phyloP scores from a whole-genome alignment of 371 early-diverging fungal species.

The Gilbertella persicaria region DNA sequence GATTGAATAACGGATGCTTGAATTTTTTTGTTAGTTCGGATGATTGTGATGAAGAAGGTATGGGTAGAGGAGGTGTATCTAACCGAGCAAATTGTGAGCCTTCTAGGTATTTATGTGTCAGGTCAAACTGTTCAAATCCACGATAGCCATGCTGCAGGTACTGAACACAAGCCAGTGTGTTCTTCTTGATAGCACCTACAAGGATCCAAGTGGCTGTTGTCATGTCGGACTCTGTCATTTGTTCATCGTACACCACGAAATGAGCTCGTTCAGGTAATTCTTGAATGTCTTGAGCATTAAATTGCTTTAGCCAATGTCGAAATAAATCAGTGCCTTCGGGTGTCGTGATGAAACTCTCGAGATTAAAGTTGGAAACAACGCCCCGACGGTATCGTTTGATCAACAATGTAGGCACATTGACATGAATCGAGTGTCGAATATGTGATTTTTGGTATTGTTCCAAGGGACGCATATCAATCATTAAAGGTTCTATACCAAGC shows the following conservation, averaged over 20 bases:
- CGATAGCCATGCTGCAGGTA: conserved; percentile 55
- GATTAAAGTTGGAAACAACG: conserved; percentile 55
- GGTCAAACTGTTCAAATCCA: conserved; percentile 38
- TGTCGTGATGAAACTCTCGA: conserved; percentile 66
- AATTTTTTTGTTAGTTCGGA: background rate
- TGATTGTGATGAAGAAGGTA: conserved; percentile 5
- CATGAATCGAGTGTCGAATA: conserved; percentile 51
- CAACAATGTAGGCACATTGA: conserved; percentile 58
- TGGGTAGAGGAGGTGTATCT: conserved; percentile 18
- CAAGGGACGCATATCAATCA: conserved; percentile 48
- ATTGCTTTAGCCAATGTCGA: conserved; percentile 18
- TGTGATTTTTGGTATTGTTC: conserved; percentile 35
- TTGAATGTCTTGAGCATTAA: conserved; percentile 8
- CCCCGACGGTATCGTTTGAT: conserved; percentile 64
- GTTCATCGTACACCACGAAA: conserved; percentile 56
- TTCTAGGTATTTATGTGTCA: conserved; percentile 4
- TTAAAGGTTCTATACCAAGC: conserved; percentile 20
- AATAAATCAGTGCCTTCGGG: conserved; percentile 51
- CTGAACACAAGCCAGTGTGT: conserved; percentile 21
- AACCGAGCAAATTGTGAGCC: conserved; percentile 2
- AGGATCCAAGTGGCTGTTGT: conserved; percentile 14
- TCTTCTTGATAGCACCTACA: conserved; percentile 17
- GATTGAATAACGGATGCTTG: background rate
- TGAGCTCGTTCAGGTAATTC: conserved; percentile 14
- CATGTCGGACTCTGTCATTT: conserved; percentile 43